Base-by-base conservation (phyloP, 2,329 filamentous ascomycete genomes). In the Annulohypoxylon truncatum region DNA sequence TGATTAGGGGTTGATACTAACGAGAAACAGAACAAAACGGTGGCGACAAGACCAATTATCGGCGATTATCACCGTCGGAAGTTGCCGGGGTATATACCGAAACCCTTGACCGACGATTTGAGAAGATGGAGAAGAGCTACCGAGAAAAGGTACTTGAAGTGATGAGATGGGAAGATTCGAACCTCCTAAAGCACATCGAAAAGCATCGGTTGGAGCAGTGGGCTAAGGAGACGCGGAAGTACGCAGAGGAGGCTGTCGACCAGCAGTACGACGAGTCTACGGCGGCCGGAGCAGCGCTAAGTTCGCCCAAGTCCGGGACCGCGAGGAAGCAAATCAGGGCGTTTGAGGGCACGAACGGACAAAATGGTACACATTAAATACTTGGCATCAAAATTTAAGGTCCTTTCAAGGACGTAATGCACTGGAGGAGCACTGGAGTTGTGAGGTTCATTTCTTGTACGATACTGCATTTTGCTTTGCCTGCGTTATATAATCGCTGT, bases 161-260 rank as follows among this genome's bases (percentile, higher is more conserved):
- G 62, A 91, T 96, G 81, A 83, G 87, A 61, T 84, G 84, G 61
- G 94, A 97, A 79, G 91, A 95, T 74, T 84, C 85, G 65, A 76
- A 86, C 9, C 82, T 97, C 38, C 80, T 83, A 54, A 83, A 84
- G 53, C 88, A 88, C 75, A 83, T 96, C 18, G 86, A 91, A 60
- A 89, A 89, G 76, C 84, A 88, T 63, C 85, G 89, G 35, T 84
- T 97, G 9, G 87, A 89, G 5, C 84, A 90, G 60, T 97, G 94
- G 92, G 78, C 82, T 6, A 72, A 72, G 61, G 75, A 76, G 59
- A 73, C 73, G 10, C 68, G 70, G 29, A 75, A 72, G 46, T 71
- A 71, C 28, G 74, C 75, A 40, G 74, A 75, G 61, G 65, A 74
- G 15, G 72, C 74, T 3, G 74, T 77, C 20, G 67, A 75, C 35